Evolutionary conservation across 768 basidiomycete species (phyloP).

Genomic region (Hypsizygus marmoreus): DNA sequence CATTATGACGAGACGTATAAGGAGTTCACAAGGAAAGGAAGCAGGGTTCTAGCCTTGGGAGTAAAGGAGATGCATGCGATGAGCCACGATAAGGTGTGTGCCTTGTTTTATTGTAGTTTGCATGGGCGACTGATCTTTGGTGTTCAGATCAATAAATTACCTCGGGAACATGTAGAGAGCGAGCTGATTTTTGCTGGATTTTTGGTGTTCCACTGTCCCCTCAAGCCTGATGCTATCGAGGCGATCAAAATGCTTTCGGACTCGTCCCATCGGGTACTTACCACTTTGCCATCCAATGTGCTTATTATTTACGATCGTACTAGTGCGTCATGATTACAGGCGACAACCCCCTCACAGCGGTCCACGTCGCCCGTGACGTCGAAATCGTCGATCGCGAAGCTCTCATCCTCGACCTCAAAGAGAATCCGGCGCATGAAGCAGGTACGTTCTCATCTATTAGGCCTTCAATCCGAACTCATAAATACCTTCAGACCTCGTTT

Average conservation of each 20-base stretch:
- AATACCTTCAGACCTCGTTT: conserved; percentile 71
- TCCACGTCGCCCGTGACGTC: conserved; percentile 93
- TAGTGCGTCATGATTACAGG: conserved; percentile 99
- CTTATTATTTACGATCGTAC: conserved; percentile 11
- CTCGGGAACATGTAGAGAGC: conserved; percentile 80
- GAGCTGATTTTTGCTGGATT: conserved; percentile 88
- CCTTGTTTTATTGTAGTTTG: background rate
- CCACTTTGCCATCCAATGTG: background rate
- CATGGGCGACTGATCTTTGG: background rate
- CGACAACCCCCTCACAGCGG: conserved; percentile 96
- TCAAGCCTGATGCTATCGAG: conserved; percentile 91
- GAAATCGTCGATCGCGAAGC: conserved; percentile 97
- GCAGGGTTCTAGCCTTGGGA: conserved; percentile 90
- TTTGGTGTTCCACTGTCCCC: conserved; percentile 97
- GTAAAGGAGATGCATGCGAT: conserved; percentile 80
- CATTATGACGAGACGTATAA: conserved; percentile 95
- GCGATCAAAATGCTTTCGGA: conserved; percentile 93
- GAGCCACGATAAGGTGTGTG: conserved; percentile 70
- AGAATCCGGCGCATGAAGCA: conserved; percentile 68
- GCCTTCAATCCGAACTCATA: too few relatives aligned
- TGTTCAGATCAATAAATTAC: conserved; percentile 82
- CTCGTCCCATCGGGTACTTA: conserved; percentile 90
- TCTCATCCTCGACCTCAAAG: conserved; percentile 87
- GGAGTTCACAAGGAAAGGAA: conserved; percentile 90
- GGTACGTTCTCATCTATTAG: conserved; percentile 46